Base-by-base conservation (phyloP, 1,139 yeast genomes). In the Scheffersomyces insectosa region DNA sequence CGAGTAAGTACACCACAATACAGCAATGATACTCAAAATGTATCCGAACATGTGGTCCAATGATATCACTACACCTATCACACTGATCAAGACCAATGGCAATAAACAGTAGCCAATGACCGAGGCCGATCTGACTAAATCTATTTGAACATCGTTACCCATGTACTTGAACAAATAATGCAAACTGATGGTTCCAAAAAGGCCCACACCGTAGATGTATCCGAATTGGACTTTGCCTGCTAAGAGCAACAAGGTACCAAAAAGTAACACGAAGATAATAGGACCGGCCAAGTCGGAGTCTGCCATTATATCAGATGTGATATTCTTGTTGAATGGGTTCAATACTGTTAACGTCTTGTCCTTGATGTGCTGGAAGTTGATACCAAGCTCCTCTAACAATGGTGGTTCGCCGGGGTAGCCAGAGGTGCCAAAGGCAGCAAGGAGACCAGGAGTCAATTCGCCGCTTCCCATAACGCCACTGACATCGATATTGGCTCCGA, bases 271-370 rank as follows among this genome's bases (percentile, higher is more conserved):
- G 65, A 93, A 95, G 40, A 95, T 70, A 36, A 93, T 77, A 1
- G 99, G 99, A 0, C 99, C 99, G 0, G 98, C 97, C 55, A 93
- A 75, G 62, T 93, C 99, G 15, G 95, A 80, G 63, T 93, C 98
- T 41, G 85, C 83, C 83, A 90, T 82, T 42, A 90, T 85, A 56
- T 89, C 95, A 42, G 85, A 77, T 46, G 79, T 79, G 33, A 83
- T 79, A 53, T 66, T 66, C 33, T 74, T 69, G 45, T 82, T 78
- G 39, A 85, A 74, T 3, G 96, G 96, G 55, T 85, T 86, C 60
- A 93, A 77, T 16, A 90, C 99, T 3, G 95, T 88, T 60, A 83
- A 68, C 0, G 99, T 93, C 72, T 93, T 90, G 39, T 82, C 76
- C 55, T 85, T 81, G 54, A 93, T 93, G 61, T 93, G 98, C 39